Evolutionary conservation across 495 filamentous ascomycete genomes (phyloP).

Genomic region (Xylaria flabelliformis): DNA sequence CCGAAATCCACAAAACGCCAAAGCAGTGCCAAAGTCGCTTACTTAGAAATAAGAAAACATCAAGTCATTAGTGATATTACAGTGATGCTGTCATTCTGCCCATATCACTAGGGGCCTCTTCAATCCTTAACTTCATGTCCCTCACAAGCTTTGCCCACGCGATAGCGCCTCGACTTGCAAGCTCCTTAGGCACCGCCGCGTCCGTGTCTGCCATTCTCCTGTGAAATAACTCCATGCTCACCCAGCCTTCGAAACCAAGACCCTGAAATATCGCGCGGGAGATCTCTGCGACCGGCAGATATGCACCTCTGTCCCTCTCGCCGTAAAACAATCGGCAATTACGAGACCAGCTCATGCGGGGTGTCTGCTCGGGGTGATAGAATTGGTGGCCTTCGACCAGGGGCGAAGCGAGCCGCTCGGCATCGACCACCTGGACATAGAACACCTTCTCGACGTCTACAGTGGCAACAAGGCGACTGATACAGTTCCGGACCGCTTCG

Average conservation of each 20-base stretch:
- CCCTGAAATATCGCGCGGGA: conserved; percentile 66
- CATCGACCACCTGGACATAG: conserved; percentile 82
- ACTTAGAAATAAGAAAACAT: not conserved
- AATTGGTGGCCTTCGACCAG: conserved; percentile 68
- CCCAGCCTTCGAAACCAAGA: conserved; percentile 74
- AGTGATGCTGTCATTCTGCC: conserved; percentile 21
- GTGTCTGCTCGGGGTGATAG: conserved; percentile 66
- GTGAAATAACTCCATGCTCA: conserved; percentile 82
- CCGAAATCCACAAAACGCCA: conserved; percentile 5
- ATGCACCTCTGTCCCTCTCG: conserved; percentile 72
- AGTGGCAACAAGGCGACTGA: conserved; percentile 60
- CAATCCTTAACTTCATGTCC: conserved; percentile 59
- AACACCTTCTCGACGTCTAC: conserved; percentile 75
- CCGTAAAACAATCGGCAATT: conserved; percentile 80
- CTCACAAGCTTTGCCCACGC: conserved; percentile 67
- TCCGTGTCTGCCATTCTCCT: conserved; percentile 63
- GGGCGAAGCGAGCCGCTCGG: conserved; percentile 65
- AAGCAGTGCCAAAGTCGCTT: not conserved
- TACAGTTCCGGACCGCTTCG: conserved; percentile 59
- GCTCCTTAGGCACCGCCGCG: conserved; percentile 61
- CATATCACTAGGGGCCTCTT: conserved; percentile 27
- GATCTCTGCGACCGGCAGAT: conserved; percentile 72
- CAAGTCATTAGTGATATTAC: not conserved
- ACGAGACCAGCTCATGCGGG: conserved; percentile 80
- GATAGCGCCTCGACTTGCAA: conserved; percentile 67